Percentiles rank a stretch among this genome's conserved stretches.
These are phyloP conservation scores for Eremomyces bilateralis DNA, from an alignment of 495 filamentous ascomycete genomes.

Conservation along the genomic window DNA sequence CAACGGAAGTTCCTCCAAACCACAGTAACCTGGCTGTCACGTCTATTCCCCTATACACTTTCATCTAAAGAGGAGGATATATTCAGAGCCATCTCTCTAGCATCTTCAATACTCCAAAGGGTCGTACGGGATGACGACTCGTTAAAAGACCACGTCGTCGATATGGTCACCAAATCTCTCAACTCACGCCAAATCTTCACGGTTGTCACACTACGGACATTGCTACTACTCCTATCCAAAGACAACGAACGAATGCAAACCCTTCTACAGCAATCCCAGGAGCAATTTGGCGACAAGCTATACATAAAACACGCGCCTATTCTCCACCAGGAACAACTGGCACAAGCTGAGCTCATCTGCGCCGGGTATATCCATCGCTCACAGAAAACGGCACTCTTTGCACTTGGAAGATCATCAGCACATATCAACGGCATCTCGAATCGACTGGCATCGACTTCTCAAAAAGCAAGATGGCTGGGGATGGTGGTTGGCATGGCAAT, in stretches of 20 bases:
- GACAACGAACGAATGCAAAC: slow-evolving; percentile 29
- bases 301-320: slow-evolving; percentile 69
- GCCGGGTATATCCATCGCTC: slow-evolving; percentile 52
- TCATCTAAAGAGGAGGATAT: too few species aligned
- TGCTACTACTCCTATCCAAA: slow-evolving; percentile 5
- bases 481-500: slow-evolving; percentile 75
- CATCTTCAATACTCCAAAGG: too few species aligned
- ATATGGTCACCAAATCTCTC: too few species aligned
- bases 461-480: slow-evolving; percentile 58
- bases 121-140: too few species aligned
- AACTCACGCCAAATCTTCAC: too few species aligned
- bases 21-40: too few species aligned
- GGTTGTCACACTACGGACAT: too few species aligned
- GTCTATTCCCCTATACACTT: too few species aligned
- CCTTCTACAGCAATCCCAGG: slow-evolving; percentile 43
- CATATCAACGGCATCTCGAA: slow-evolving; percentile 73
- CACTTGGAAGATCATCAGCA: slow-evolving; percentile 42
- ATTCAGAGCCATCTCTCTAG: too few species aligned
- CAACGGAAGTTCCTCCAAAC: too few species aligned
- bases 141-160: too few species aligned
- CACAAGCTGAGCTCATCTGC: slow-evolving; percentile 55
- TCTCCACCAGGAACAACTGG: slow-evolving; percentile 66
- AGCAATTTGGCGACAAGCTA: slow-evolving; percentile 62
- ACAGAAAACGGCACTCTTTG: slow-evolving; percentile 33
- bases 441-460: slow-evolving; percentile 54